A percentile compares a stretch with the other conserved stretches of the same genome.
These are phyloP conservation scores for Lepraria neglecta DNA, from an alignment of 495 filamentous ascomycete genomes.

Conservation along the genomic window DNA sequence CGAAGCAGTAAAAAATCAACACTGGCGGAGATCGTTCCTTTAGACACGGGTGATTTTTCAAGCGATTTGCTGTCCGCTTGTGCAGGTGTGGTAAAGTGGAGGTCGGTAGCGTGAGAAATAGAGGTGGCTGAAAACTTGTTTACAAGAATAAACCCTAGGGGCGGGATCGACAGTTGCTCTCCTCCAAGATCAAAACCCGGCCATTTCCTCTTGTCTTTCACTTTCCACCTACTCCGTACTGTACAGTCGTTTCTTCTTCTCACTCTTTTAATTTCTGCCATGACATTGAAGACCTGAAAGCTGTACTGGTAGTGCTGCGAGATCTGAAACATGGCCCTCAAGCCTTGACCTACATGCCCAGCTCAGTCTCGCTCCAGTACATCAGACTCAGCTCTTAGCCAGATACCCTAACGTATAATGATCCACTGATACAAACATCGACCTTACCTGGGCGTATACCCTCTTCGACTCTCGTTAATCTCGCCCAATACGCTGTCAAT, in stretches of 20 bases:
- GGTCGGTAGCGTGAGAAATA: too few species aligned
- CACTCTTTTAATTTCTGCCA: not conserved
- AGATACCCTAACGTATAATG: not conserved
- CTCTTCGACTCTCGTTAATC: not conserved
- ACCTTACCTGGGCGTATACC: not conserved
- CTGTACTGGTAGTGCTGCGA: not conserved
- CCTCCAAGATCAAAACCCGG: not conserved
- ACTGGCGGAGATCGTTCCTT: too few species aligned
- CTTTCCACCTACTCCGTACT: not conserved
- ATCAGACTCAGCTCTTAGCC: not conserved
- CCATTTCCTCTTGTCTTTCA: not conserved
- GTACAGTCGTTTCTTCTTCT: slow-evolving; percentile 3
- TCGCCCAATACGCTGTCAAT: not conserved
- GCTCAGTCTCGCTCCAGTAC: not conserved
- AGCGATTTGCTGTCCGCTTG: too few species aligned
- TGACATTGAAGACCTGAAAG: not conserved
- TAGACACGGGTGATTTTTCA: too few species aligned
- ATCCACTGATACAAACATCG: not conserved
- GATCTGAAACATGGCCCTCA: not conserved
- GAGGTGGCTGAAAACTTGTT: slow-evolving; percentile 15
- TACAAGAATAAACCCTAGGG: slow-evolving; percentile 2
- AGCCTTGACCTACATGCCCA: not conserved
- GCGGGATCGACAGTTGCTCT: slow-evolving; percentile 5
- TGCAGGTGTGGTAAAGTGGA: too few species aligned
- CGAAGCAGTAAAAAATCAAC: too few species aligned